Evolutionary conservation across 768 basidiomycete species (phyloP).

Genomic region (Tephrocybe sp.): DNA sequence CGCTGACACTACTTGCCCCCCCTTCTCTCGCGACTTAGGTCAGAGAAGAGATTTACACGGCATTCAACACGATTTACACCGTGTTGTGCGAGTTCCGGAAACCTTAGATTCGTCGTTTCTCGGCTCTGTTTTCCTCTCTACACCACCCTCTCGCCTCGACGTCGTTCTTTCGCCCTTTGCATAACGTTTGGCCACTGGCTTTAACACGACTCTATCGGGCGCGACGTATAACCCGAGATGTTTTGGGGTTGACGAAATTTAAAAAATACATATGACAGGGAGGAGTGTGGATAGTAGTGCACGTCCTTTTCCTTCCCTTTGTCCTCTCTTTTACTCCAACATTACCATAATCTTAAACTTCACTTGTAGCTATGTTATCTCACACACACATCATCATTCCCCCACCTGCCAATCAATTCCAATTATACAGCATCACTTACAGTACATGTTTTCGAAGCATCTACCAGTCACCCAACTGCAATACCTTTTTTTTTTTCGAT

Average conservation of each 20-base stretch:
- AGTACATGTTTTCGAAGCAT: slow-evolving; percentile 23
- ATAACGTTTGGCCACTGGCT: slow-evolving; percentile 3
- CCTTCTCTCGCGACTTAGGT: slow-evolving; percentile 58
- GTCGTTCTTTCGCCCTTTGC: slow-evolving; percentile 14
- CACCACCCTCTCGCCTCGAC: slow-evolving; percentile 15
- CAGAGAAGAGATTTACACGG: slow-evolving; percentile 98
- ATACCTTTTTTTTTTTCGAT: slow-evolving; percentile 1
- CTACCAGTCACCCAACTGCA: not conserved
- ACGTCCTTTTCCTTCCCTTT: slow-evolving; percentile 38
- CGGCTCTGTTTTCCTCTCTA: slow-evolving; percentile 1
- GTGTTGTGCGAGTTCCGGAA: slow-evolving; percentile 95
- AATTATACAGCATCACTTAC: slow-evolving; percentile 23
- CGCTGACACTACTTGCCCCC: slow-evolving; percentile 42
- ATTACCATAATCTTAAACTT: slow-evolving; percentile 31
- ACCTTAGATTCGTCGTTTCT: slow-evolving; percentile 44
- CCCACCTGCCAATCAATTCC: slow-evolving; percentile 26
- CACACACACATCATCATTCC: slow-evolving; percentile 40
- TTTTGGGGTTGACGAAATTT: slow-evolving; percentile 12
- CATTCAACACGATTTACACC: slow-evolving; percentile 99
- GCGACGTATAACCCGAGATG: slow-evolving; percentile 3
- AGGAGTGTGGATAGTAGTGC: slow-evolving; percentile 48
- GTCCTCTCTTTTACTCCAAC: slow-evolving; percentile 17
- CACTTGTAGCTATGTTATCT: slow-evolving; percentile 25
- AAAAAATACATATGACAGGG: slow-evolving; percentile 23
- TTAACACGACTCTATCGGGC: not conserved